Conservation (phyloP, 2,329 filamentous ascomycete species). For the Fusarium napiforme region DNA sequence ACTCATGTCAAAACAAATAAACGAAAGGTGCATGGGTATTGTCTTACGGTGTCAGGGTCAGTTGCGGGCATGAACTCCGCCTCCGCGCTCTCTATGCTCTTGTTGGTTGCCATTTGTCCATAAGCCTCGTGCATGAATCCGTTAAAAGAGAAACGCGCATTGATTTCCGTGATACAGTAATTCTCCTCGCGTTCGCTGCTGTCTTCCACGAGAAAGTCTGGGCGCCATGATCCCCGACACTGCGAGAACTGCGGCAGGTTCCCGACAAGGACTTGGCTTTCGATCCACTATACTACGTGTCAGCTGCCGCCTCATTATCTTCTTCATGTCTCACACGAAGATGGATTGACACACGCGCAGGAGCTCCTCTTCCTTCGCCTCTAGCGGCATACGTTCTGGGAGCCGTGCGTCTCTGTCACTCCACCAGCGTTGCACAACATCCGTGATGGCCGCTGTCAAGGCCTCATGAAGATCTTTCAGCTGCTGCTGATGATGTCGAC, state of each 20-base stretch:
- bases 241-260: slow-evolving; percentile 37
- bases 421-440: slow-evolving; percentile 56
- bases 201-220: slow-evolving; percentile 53
- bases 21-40: background rate
- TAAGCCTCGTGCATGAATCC: slow-evolving; percentile 48
- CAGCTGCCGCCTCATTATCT: background rate
- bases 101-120: slow-evolving; percentile 46
- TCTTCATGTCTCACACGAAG: background rate
- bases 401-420: slow-evolving; percentile 46
- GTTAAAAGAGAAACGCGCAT: slow-evolving; percentile 55
- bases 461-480: slow-evolving; percentile 46
- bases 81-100: background rate
- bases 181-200: slow-evolving; percentile 30
- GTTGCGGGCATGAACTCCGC: slow-evolving; percentile 41
- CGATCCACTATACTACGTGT: slow-evolving; percentile 42
- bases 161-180: slow-evolving; percentile 54
- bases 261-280: slow-evolving; percentile 42
- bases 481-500: slow-evolving; percentile 45
- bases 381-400: slow-evolving; percentile 50
- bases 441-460: slow-evolving; percentile 47
- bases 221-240: slow-evolving; percentile 51
- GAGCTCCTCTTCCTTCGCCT: slow-evolving; percentile 45
- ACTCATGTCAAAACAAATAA: background rate
- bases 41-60: slow-evolving; percentile 38
- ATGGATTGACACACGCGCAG: slow-evolving; percentile 37